Evolutionary conservation across 139 green algal genomes (phyloP), one percentile per base, ranked within the genome.

Genomic region (Coccomyxa sp.): DNA sequence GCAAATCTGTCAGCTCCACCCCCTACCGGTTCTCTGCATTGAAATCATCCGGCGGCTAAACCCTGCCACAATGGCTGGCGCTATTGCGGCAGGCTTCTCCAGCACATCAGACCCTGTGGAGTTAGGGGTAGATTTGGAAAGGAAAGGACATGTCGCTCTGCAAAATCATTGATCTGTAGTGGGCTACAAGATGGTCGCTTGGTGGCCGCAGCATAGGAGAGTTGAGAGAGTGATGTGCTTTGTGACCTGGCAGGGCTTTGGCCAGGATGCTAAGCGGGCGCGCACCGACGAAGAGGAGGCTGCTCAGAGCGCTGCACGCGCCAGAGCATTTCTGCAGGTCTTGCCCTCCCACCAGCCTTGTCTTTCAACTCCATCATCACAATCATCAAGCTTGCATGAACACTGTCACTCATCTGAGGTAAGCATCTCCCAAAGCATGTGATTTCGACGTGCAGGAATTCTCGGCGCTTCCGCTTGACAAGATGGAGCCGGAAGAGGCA

Each of bases 381-480:
- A 83, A 12, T 13, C 57, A 66, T 0, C 84, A 85, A 27, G 59
- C 81, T 30, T 83, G 90, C 80, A 78, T 82, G 18, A 77, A 81
- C 27, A 59, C 76, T 10, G 79, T 75, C 15, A 75, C 82, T 58
- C 51, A 78, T 59, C 81, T 79, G 28, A 60, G 45, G 63, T 58
- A 38, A 82, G 79, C 15, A 80, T 67, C 32, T 80, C 28, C 58
- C 77, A 77, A 28, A 71, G 83, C 15, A 45, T 60, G 16, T 16
- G 15, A 23, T 4, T 15, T 59, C 74, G 21, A 79, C 82, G 10
- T 94, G 38, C 45, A 76, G 45, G 92, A 94, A 32, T 95, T 96
- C 89, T 86, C 90, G 4, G 82, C 88, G 21, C 59, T 95, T 79
- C 90, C 90, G 21, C 51, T 94, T 45, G 83, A 90, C 0, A 63